Evolutionary conservation across 2,329 filamentous ascomycete species (phyloP), one percentile per base, ranked within the genome.

Genomic region (Penicillium sp.): DNA sequence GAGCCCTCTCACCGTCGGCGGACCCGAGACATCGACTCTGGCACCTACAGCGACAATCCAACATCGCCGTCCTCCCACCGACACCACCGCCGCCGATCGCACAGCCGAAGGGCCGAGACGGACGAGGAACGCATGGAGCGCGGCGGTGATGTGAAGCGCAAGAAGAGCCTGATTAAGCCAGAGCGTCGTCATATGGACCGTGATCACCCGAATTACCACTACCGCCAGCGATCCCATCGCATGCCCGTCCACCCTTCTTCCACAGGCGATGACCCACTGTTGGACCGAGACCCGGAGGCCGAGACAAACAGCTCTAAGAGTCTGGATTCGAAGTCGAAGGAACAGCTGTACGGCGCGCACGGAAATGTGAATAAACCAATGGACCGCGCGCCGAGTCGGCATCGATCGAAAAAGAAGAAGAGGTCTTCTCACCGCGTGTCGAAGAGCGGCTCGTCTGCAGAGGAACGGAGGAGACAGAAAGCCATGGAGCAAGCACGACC

Each of bases 131-230:
- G 83, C 51, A 83, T 84, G 67, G 81, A 85, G 71, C 71, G 76
- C 10, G 69, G 75, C 22, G 69, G 63, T 17, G 85, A 87, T 15
- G 67, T 88, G 58, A 75, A 78, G 61, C 87, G 93, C 68, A 98
- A 98, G 78, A 88, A 90, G 74, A 97, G 91, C 75, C 81, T 99
- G 64, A 88, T 99, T 72, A 85, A 90, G 62, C 95, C 95, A 0
- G 95, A 99, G 78, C 87, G 95, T 66, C 90, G 90, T 70, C 87
- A 90, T 67, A 91, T 96, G 67, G 90, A 93, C 68, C 88, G 84
- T 64, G 90, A 93, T 68, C 92, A 98, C 74, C 92, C 93, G 14
- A 96, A 98, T 75, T 99, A 97, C 73, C 86, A 97, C 78, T 99
- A 99, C 77, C 88, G 92, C 67, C 90, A 96, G 75, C 93, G 96